Base-by-base conservation (phyloP, 441 rosid genomes). In the Codiaeum variegatum region DNA sequence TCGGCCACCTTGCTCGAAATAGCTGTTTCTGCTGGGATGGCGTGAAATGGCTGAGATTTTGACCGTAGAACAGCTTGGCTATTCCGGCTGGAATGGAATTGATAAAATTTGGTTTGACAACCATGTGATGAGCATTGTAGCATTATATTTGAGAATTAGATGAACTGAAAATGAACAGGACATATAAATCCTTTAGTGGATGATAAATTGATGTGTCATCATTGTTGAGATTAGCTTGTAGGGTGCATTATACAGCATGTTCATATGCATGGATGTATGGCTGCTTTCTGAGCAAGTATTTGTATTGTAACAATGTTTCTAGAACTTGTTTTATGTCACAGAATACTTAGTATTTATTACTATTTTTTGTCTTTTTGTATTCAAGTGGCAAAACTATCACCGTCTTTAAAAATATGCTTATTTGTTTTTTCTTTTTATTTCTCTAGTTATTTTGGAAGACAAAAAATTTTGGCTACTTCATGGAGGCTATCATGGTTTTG, bases 401-500 rank as follows among this genome's bases (percentile, higher is more conserved):
- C 60, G 46, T 74, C 52, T 69, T 49, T 42, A 34, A 28, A 2
- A 9, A 5, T 64, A 23, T 49, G 9, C 72, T 15, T 76, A 8
- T 73, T 67, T 66, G 32, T 58, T 61, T 24, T 26, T 62, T 66
- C 29, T 18, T 71, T 73, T 78, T 64, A 18, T 76, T 74, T 71
- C 76, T 71, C 32, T 75, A 96, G 99, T 79, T 93, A 79, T 96
- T 78, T 80, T 93, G 96, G 92, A 86, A 87, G 51, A 96, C 98
- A 19, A 79, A 83, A 73, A 29, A 89, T 69, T 78, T 88, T 72
- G 94, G 97, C 75, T 96, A 93, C 76, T 83, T 92, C 71, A 69
- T 92, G 72, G 99, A 92, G 83, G 97, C 97, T 11, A 87, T 93
- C 71, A 88, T 93, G 96, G 87, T 91, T 79, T 88, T 93, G 88